Evolutionary conservation across 805 yeast species (phyloP).

Genomic region (Debaryomyces hansenii): DNA sequence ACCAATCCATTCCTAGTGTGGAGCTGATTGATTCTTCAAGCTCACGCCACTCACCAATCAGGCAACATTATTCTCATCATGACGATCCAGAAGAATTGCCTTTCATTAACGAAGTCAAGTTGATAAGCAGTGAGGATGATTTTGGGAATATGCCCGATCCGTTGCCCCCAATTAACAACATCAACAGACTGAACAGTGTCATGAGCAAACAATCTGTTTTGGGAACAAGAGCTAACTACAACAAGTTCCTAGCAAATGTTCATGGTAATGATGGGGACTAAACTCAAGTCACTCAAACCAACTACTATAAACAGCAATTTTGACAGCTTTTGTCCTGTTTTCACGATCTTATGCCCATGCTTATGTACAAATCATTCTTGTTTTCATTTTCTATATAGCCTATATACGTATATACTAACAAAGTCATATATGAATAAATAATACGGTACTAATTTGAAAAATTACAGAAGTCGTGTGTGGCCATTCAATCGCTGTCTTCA

Average conservation of each 20-base stretch:
- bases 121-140: slow-evolving; percentile 16
- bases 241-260: slow-evolving; percentile 36
- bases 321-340: not conserved
- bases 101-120: slow-evolving; percentile 34
- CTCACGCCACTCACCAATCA: slow-evolving; percentile 5
- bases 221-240: slow-evolving; percentile 40
- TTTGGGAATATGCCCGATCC: slow-evolving; percentile 4
- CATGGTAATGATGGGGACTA: slow-evolving; percentile 3
- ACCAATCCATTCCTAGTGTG: slow-evolving; percentile 2
- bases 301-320: not conserved
- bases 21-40: not conserved
- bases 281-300: not conserved
- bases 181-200: slow-evolving; percentile 28
- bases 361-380: not conserved
- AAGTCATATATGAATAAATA: not conserved
- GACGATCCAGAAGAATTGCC: slow-evolving; percentile 32
- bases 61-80: slow-evolving; percentile 20
- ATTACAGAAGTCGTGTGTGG: no score
- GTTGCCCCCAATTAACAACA: not conserved
- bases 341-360: not conserved
- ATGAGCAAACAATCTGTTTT: slow-evolving; percentile 36
- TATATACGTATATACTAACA: no score
- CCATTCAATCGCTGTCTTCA: not conserved
- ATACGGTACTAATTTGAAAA: not conserved
- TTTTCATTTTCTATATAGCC: not conserved